Conservation (phyloP, 2,329 filamentous ascomycete genomes). For the Colletotrichum horii region DNA sequence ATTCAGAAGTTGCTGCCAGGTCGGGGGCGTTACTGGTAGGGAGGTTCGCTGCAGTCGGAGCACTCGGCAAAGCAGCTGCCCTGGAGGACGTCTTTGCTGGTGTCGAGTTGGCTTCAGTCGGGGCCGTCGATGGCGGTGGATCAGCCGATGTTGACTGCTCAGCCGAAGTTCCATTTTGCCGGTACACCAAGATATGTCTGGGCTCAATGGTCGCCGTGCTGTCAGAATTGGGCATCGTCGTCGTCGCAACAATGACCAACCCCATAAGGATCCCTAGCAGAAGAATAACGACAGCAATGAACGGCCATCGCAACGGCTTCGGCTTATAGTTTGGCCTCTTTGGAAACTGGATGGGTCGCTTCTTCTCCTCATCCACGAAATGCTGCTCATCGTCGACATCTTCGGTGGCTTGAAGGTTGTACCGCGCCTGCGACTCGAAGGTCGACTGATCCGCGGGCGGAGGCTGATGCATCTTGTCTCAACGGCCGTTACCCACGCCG, state of each 20-base stretch:
- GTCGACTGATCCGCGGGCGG: slow-evolving; percentile 19
- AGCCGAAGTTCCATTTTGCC: not conserved
- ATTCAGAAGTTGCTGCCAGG: not conserved
- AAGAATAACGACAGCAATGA: slow-evolving; percentile 29
- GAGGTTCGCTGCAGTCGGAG: not conserved
- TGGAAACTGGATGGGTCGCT: not conserved
- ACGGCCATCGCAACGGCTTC: slow-evolving; percentile 36
- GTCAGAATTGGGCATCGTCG: slow-evolving; percentile 35
- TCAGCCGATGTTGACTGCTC: not conserved
- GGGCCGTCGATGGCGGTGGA: not conserved
- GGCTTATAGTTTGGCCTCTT: slow-evolving; percentile 34
- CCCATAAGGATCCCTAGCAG: slow-evolving; percentile 30
- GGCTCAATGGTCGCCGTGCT: slow-evolving; percentile 28
- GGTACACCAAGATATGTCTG: not conserved
- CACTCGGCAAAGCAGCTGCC: not conserved
- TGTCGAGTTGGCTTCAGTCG: not conserved
- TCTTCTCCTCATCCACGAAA: not conserved
- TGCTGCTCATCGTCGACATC: slow-evolving; percentile 27
- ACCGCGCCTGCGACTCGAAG: slow-evolving; percentile 35
- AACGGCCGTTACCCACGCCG: not conserved
- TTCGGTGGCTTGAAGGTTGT: slow-evolving; percentile 34
- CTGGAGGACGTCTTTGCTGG: not conserved
- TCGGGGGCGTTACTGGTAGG: not conserved
- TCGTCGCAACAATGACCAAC: slow-evolving; percentile 31
- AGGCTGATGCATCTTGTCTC: slow-evolving; percentile 1